phyloP scores from a whole-genome alignment of 306 rosid species.

The Senna siamea region DNA sequence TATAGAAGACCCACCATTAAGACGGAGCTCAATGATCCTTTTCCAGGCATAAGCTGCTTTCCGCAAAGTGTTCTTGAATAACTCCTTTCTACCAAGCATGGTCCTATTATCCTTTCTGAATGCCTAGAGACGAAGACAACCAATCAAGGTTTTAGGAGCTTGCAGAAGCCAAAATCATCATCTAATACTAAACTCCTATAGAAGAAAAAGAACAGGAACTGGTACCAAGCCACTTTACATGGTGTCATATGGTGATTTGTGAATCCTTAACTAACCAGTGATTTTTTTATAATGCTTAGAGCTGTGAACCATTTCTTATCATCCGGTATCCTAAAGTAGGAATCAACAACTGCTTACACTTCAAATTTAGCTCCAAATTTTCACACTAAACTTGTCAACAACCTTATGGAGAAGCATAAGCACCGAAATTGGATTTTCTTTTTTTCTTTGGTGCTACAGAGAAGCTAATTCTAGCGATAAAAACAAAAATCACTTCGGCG shows the following conservation, averaged over 20 bases:
- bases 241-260: no score
- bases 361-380: not conserved
- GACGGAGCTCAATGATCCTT: conserved; percentile 84
- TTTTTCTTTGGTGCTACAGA: not conserved
- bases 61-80: conserved; percentile 81
- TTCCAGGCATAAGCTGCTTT: conserved; percentile 90
- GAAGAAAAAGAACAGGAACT: not conserved
- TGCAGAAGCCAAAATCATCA: conserved; percentile 13
- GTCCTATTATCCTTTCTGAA: conserved; percentile 86
- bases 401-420: conserved; percentile 17
- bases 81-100: conserved; percentile 72
- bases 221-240: conserved; percentile 1
- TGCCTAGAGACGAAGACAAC: conserved; percentile 48
- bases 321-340: not conserved
- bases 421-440: not conserved
- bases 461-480: not conserved
- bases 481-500: not conserved
- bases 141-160: conserved; percentile 29
- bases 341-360: not conserved
- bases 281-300: conserved; percentile 8
- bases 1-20: conserved; percentile 57
- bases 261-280: conserved; percentile 17
- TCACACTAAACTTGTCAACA: not conserved
- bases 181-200: conserved; percentile 12
- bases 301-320: conserved; percentile 8